Evolutionary conservation across 73 alveolate genomes (phyloP).

Genomic region (Uronychia setigera): DNA sequence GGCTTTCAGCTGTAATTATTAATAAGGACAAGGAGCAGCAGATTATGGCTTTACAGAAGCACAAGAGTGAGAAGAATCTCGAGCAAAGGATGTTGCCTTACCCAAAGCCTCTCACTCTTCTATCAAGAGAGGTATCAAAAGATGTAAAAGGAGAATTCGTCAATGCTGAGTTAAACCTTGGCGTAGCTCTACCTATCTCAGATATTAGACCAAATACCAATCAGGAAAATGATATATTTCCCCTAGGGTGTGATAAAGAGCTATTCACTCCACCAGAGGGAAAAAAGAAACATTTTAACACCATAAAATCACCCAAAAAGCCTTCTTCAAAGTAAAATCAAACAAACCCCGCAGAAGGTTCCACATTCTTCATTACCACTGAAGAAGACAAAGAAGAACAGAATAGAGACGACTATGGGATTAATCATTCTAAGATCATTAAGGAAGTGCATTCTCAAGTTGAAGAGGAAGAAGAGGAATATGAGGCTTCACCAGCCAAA

Average conservation of each 20-base stretch:
- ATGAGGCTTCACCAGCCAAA: neutral
- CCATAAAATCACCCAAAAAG: neutral
- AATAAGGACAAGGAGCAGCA: slow-evolving; percentile 5
- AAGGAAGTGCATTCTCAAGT: slow-evolving; percentile 33
- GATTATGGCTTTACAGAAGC: neutral
- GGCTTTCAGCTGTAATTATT: slow-evolving; percentile 41
- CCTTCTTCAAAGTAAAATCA: neutral
- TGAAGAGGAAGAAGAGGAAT: slow-evolving; percentile 17
- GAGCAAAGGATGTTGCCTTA: slow-evolving; percentile 26
- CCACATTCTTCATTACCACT: slow-evolving; percentile 26
- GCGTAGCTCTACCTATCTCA: slow-evolving; percentile 35
- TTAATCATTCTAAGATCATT: slow-evolving; percentile 1
- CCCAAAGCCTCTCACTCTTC: slow-evolving; percentile 43
- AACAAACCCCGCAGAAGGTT: neutral
- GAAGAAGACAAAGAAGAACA: slow-evolving; percentile 7
- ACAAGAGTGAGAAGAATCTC: neutral
- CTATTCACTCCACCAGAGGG: slow-evolving; percentile 47
- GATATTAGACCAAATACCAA: slow-evolving; percentile 48
- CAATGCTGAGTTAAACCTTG: slow-evolving; percentile 44
- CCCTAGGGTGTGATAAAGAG: slow-evolving; percentile 35
- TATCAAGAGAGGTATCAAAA: slow-evolving; percentile 47
- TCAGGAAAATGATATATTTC: slow-evolving; percentile 45
- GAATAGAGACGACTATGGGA: slow-evolving; percentile 2
- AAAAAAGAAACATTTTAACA: neutral
- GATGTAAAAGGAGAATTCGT: slow-evolving; percentile 50